A percentile compares a stretch with the other conserved stretches of the same genome.
Conservation (phyloP, 768 basidiomycete genomes). For the Hypholoma fasciculare region DNA sequence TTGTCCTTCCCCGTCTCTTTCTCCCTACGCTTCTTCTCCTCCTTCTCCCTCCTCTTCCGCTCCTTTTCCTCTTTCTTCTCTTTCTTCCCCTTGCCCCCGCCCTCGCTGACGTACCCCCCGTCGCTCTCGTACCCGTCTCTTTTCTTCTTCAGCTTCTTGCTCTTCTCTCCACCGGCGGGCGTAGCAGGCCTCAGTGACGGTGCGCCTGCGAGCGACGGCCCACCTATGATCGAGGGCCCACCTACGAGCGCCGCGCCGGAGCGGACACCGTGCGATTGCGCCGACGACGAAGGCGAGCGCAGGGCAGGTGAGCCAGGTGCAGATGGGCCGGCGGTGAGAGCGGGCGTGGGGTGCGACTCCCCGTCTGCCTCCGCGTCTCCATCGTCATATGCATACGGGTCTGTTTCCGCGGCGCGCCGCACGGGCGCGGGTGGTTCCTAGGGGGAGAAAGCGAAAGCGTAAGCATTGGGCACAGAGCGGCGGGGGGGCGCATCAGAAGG, state of each 20-base stretch:
- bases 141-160: conserved; percentile 38
- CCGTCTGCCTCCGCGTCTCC: background rate
- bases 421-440: no score
- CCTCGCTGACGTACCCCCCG: background rate
- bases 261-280: no score
- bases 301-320: background rate
- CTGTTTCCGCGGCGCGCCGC: no score
- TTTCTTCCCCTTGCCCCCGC: conserved; percentile 15
- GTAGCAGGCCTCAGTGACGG: conserved; percentile 25
- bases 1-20: conserved; percentile 8
- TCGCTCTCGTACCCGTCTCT: conserved; percentile 44
- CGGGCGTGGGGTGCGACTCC: background rate
- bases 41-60: conserved; percentile 23
- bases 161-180: conserved; percentile 28
- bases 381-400: no score
- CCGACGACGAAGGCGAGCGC: conserved; percentile 20
- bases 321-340: background rate
- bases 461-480: no score
- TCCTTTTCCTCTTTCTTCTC: conserved; percentile 23
- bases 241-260: no score
- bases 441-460: no score
- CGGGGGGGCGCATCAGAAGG: background rate
- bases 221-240: no score
- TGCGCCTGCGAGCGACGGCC: background rate
- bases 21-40: conserved; percentile 16